Evolutionary conservation across 2,329 filamentous ascomycete species (phyloP), one percentile per base, ranked within the genome.

Genomic region (Teratosphaeriaceae sp.): DNA sequence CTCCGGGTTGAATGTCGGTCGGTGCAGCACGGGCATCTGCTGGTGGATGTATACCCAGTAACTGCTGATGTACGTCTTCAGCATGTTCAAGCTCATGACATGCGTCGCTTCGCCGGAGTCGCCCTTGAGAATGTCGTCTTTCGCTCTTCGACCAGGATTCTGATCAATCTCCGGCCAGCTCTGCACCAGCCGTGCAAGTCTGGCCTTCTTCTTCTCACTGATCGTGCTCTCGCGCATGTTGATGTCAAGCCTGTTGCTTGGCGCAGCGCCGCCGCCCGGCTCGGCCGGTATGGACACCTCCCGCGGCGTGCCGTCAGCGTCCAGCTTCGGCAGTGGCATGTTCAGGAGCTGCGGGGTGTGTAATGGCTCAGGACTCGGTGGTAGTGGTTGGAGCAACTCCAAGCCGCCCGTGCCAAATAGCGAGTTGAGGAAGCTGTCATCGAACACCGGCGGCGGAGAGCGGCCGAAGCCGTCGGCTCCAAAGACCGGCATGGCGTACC

Each of bases 31-130:
- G 1, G 92, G 92, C 50, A 97, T 75, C 62, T 97, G 92, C 42
- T 89, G 84, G 63, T 92, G 94, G 58, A 96, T 94, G 63, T 96
- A 85, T 40, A 85, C 75, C 92, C 92, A 98, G 64, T 94, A 98
- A 2, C 88, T 94, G 9, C 82, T 78, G 52, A 94, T 88, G 59
- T 96, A 97, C 2, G 82, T 84, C 65, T 96, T 88, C 85, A 97
- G 94, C 87, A 95, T 96, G 56, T 84, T 80, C 56, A 89, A 74
- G 63, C 90, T 94, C 48, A 97, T 70, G 4, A 80, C 74, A 55
- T 82, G 79, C 21, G 65, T 64, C 34, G 76, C 69, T 37, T 73
- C 69, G 43, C 81, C 78, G 41, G 84, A 78, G 57, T 94, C 81
- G 12, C 89, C 90, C 21, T 88, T 81, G 43, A 94, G 69, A 20